A percentile compares a stretch with the other conserved stretches of the same genome.
These are phyloP conservation scores for Diaporthe sp. DNA, from an alignment of 2,329 filamentous ascomycete genomes.

Conservation along the genomic window DNA sequence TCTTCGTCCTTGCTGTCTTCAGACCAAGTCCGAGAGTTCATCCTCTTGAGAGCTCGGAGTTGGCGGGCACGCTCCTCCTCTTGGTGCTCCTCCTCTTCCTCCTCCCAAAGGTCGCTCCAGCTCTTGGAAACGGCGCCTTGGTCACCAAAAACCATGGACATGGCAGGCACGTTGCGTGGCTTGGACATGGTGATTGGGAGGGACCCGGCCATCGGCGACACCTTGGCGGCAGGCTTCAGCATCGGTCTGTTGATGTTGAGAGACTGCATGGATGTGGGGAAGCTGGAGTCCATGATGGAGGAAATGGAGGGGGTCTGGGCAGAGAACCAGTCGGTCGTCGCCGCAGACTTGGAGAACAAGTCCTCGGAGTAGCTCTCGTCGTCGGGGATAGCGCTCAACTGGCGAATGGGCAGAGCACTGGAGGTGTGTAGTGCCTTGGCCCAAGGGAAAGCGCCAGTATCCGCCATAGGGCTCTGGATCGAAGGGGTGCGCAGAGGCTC, in stretches of 20 bases:
- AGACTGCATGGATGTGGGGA: slow-evolving; percentile 86
- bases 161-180: slow-evolving; percentile 75
- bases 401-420: slow-evolving; percentile 75
- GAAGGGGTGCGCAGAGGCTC: slow-evolving; percentile 97
- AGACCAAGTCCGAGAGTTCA: slow-evolving; percentile 84
- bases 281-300: slow-evolving; percentile 85
- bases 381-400: slow-evolving; percentile 88
- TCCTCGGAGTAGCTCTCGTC: slow-evolving; percentile 86
- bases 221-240: slow-evolving; percentile 63
- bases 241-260: slow-evolving; percentile 66
- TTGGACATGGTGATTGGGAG: slow-evolving; percentile 85
- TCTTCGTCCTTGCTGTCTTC: slow-evolving; percentile 74
- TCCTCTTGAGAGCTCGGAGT: slow-evolving; percentile 70
- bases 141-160: slow-evolving; percentile 85
- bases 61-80: slow-evolving; percentile 73
- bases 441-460: slow-evolving; percentile 92
- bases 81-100: slow-evolving; percentile 84
- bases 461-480: slow-evolving; percentile 86
- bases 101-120: slow-evolving; percentile 99
- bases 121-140: slow-evolving; percentile 92
- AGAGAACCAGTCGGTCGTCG: slow-evolving; percentile 80
- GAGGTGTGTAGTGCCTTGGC: slow-evolving; percentile 87
- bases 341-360: slow-evolving; percentile 83
- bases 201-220: slow-evolving; percentile 74
- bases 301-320: slow-evolving; percentile 84